Evolutionary conservation across 768 basidiomycete genomes (phyloP).

Genomic region (Calocybe indica): DNA sequence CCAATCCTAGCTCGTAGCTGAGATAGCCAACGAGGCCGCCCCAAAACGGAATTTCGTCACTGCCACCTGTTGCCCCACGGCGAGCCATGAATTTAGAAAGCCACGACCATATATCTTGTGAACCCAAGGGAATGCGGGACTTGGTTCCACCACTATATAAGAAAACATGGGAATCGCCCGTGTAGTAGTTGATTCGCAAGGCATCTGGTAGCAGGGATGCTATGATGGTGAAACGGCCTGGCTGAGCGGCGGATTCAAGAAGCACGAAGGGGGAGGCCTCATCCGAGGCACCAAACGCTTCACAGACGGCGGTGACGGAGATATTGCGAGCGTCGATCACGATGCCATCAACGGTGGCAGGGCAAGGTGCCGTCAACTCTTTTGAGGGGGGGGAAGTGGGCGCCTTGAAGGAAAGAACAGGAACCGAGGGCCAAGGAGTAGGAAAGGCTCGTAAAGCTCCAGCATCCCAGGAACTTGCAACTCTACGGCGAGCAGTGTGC

Average conservation of each 20-base stretch:
- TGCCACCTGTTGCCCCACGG: conserved; percentile 31
- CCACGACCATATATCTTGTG: conserved; percentile 71
- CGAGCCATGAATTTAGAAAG: conserved; percentile 61
- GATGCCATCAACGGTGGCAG: conserved; percentile 22
- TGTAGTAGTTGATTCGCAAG: conserved; percentile 50
- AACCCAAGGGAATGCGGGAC: conserved; percentile 35
- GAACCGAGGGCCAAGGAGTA: conserved; percentile 51
- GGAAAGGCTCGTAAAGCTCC: conserved; percentile 33
- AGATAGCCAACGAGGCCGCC: conserved; percentile 75
- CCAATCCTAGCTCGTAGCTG: conserved; percentile 74
- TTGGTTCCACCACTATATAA: conserved; percentile 32
- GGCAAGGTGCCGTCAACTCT: conserved; percentile 4
- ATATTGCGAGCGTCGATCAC: conserved; percentile 38
- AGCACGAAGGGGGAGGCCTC: conserved; percentile 60
- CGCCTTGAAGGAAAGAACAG: conserved; percentile 17
- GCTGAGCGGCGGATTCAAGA: conserved; percentile 71
- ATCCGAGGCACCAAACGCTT: conserved; percentile 53
- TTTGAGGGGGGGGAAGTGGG: conserved; percentile 6
- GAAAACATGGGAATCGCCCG: conserved; percentile 43
- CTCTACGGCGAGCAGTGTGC: conserved; percentile 34
- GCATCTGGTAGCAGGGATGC: conserved; percentile 52
- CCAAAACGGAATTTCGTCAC: conserved; percentile 66
- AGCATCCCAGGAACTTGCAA: conserved; percentile 34
- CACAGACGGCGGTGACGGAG: conserved; percentile 44
- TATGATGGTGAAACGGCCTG: conserved; percentile 71